Percentiles rank a stretch among this genome's conserved stretches.
Conservation (phyloP, 2,329 filamentous ascomycete species). For the Domatiomyces catenatus region DNA sequence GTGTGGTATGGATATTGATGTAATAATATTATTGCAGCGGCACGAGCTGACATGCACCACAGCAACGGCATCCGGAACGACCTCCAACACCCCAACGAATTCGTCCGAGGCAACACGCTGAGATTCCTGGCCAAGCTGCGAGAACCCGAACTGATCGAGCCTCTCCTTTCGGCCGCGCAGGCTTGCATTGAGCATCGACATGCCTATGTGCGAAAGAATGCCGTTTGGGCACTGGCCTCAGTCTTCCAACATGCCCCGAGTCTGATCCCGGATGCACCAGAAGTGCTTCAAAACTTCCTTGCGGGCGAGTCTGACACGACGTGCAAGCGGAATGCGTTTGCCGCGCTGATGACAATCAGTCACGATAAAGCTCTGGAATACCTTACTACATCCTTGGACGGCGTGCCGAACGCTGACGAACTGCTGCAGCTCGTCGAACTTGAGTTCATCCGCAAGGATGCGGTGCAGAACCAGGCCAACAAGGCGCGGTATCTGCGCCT, state of each 20-base stretch:
- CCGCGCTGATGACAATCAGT: slow-evolving; percentile 75
- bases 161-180: slow-evolving; percentile 79
- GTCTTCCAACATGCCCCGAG: slow-evolving; percentile 83
- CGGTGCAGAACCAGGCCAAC: slow-evolving; percentile 83
- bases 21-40: background rate
- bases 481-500: slow-evolving; percentile 88
- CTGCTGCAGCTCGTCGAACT: slow-evolving; percentile 83
- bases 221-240: slow-evolving; percentile 83
- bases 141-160: slow-evolving; percentile 90
- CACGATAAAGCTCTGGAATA: slow-evolving; percentile 86
- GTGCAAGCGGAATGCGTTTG: slow-evolving; percentile 96
- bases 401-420: slow-evolving; percentile 86
- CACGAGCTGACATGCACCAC: slow-evolving; percentile 4
- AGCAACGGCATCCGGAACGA: slow-evolving; percentile 98
- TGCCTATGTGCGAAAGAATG: slow-evolving; percentile 95
- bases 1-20: slow-evolving; percentile 57
- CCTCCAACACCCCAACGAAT: slow-evolving; percentile 93
- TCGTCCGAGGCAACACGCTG: slow-evolving; percentile 93
- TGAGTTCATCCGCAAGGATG: slow-evolving; percentile 95
- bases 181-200: slow-evolving; percentile 90
- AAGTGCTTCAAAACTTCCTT: slow-evolving; percentile 79
- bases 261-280: slow-evolving; percentile 87
- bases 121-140: slow-evolving; percentile 94
- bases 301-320: slow-evolving; percentile 83
- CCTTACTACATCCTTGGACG: slow-evolving; percentile 76